These are phyloP conservation scores for Termitomyces eurrhizus DNA, from an alignment of 768 basidiomycete species.

Conservation along the genomic window DNA sequence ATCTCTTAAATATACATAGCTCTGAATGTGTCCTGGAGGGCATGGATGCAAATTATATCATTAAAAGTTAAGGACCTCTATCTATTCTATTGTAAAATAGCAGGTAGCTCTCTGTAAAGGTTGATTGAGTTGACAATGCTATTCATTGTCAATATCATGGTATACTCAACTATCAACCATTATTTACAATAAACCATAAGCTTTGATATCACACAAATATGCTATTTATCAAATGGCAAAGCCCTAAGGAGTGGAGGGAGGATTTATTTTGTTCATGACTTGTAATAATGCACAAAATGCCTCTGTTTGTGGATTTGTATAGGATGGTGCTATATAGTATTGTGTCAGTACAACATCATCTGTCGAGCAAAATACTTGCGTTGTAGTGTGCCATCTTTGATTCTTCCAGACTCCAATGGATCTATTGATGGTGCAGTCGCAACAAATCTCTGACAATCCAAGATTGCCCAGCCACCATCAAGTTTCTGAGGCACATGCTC, in stretches of 20 bases:
- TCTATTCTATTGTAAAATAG: too few relatives aligned
- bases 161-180: too few relatives aligned
- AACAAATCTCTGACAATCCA: conserved; percentile 62
- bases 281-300: conserved; percentile 80
- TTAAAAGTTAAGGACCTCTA: too few relatives aligned
- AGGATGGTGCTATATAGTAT: conserved; percentile 55
- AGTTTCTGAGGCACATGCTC: conserved; percentile 43
- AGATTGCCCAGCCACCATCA: conserved; percentile 36
- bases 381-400: conserved; percentile 18
- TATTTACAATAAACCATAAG: too few relatives aligned
- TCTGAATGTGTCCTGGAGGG: too few relatives aligned
- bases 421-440: conserved; percentile 51
- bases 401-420: conserved; percentile 26
- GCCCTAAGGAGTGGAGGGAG: background rate
- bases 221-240: too few relatives aligned
- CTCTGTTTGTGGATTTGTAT: conserved; percentile 86
- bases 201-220: background rate
- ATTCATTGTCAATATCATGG: too few relatives aligned
- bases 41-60: too few relatives aligned
- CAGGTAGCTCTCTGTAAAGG: too few relatives aligned
- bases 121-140: too few relatives aligned
- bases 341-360: conserved; percentile 8
- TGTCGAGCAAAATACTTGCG: conserved; percentile 35
- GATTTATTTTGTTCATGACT: conserved; percentile 64
- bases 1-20: too few relatives aligned